Conservation (phyloP, 352 stramenopile species). For the Halophytophthora batemanensis region DNA sequence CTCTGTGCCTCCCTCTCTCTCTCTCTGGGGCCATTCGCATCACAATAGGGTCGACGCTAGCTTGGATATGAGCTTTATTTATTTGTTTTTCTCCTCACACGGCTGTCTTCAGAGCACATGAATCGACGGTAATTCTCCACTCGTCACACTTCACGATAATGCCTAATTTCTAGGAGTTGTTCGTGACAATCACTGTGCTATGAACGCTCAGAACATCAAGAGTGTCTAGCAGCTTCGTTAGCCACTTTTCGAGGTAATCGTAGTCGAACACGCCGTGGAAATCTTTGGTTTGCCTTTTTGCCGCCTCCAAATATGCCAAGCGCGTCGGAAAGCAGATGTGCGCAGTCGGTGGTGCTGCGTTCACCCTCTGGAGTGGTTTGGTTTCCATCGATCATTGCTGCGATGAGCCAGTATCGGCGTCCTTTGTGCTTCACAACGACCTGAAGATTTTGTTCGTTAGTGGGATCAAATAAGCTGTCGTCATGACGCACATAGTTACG, state of each 20-base stretch:
- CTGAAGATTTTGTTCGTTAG: conserved; percentile 8
- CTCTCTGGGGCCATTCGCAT: conserved; percentile 3
- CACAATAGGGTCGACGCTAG: conserved; percentile 5
- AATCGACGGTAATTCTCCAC: no score
- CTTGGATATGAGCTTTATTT: conserved; percentile 10
- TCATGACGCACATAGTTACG: conserved; percentile 15
- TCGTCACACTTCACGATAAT: neutral
- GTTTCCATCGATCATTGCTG: neutral
- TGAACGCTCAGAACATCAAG: neutral
- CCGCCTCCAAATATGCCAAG: conserved; percentile 19
- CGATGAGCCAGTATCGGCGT: neutral
- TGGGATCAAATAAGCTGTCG: conserved; percentile 18
- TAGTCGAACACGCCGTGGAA: conserved; percentile 20
- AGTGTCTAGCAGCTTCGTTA: neutral
- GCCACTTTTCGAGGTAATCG: conserved; percentile 14
- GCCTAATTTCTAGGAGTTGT: neutral
- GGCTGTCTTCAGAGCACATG: neutral
- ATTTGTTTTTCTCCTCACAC: no score
- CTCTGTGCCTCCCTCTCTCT: conserved; percentile 12
- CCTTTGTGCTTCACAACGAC: conserved; percentile 1
- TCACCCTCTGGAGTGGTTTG: neutral
- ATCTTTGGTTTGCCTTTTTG: conserved; percentile 15
- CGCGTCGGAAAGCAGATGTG: neutral
- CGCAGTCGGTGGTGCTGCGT: neutral
- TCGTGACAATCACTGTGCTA: conserved; percentile 8